A percentile compares a stretch with the other conserved stretches of the same genome.
Evolutionary conservation across 1,284 basidiomycete genomes (phyloP).

Genomic region (Pascua sp.): DNA sequence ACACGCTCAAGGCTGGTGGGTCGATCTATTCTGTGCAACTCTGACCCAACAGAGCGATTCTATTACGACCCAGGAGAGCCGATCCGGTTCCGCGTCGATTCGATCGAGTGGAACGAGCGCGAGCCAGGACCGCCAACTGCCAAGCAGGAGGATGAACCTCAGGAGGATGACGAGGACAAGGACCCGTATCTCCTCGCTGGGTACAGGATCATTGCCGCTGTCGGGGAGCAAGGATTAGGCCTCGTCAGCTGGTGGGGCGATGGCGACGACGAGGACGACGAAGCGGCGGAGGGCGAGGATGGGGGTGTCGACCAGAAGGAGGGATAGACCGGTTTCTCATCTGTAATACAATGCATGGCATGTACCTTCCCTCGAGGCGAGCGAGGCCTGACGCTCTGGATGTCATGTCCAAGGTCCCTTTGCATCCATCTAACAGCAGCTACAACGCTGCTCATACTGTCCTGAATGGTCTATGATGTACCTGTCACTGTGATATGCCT

Average conservation of each 20-base stretch:
- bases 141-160: conserved; percentile 49
- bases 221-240: conserved; percentile 84
- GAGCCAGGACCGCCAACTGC: conserved; percentile 68
- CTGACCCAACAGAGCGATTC: conserved; percentile 59
- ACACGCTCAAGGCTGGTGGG: conserved; percentile 46
- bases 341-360: conserved; percentile 6
- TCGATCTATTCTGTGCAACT: background rate
- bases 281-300: conserved; percentile 5
- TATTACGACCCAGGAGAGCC: conserved; percentile 80
- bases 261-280: conserved; percentile 24
- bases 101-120: conserved; percentile 84
- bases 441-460: background rate
- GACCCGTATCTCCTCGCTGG: conserved; percentile 14
- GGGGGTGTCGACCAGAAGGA: background rate
- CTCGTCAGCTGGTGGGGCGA: conserved; percentile 56
- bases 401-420: no score
- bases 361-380: background rate
- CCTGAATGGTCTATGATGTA: background rate
- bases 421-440: no score
- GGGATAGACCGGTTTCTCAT: background rate
- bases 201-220: conserved; percentile 58
- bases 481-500: no score
- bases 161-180: conserved; percentile 7
- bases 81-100: conserved; percentile 82
- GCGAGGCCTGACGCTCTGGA: background rate